Base-by-base conservation (phyloP, 176 grass and related monocot species). In the Tillandsia fasciculata region DNA sequence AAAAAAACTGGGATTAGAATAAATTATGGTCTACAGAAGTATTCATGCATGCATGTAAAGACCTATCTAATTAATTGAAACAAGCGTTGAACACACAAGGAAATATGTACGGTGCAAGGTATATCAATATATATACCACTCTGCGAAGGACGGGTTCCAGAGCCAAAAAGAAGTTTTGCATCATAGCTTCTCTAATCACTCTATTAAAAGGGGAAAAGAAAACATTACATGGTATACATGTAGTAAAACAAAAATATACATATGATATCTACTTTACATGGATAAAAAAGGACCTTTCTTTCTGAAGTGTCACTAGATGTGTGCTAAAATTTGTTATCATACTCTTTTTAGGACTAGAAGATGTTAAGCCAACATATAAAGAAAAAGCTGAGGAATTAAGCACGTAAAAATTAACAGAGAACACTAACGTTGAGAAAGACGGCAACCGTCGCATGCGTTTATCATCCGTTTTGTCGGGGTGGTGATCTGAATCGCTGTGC, bases 381-480 rank as follows among this genome's bases (percentile, higher is more conserved):
- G 9, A 10, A 72, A 28, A 22, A 4, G 51, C 72, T 23, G 17
- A 64, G n/a, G 1, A 0, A 8, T 3, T 2, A 50, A 22, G 2
- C 17, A 57, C 50, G 47, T 50, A 12, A 2, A 67, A 69, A 51
- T 42, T 20, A 20, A 20, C 20, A 6, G 33, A 42, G 33, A 42
- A 42, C 28, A 78, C 83, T 80, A 65, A 97, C 93, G 76, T 92
- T 0, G 89, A 79, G 68, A 97, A 90, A 66, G 93, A 97, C 10
- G 82, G 86, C 5, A 78, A 50, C 1, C 82, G 86, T 2, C 85
- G 75, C 73, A 87, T 72, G 50, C 83, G 49, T 81, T 97, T 92
- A 24, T 87, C 74, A 15, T 73, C 72, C 9, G 80, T 75, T 64
- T 86, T 84, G 64, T 91, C 71, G 0, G 58, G 42, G 49, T 91